These are phyloP conservation scores for Cochlearia excelsa DNA, from an alignment of 345 rosid genomes.

Conservation along the genomic window DNA sequence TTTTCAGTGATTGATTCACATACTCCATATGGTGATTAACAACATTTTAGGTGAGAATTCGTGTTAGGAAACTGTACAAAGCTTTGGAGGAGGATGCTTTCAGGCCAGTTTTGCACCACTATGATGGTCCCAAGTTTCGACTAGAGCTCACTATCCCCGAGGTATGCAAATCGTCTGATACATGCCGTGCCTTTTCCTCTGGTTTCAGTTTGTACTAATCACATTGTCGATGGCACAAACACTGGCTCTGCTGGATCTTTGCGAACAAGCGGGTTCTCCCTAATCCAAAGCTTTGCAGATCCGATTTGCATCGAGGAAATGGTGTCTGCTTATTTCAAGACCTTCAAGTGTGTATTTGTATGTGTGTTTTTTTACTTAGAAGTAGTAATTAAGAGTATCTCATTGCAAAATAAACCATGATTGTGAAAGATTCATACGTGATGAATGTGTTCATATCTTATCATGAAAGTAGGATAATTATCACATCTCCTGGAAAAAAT, in stretches of 20 bases:
- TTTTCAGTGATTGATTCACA: background rate
- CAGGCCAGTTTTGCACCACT: constrained; percentile 94
- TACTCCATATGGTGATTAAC: constrained; percentile 24
- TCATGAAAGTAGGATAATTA: constrained; percentile 21
- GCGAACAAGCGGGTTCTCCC: constrained; percentile 73
- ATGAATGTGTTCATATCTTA: constrained; percentile 20
- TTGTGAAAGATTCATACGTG: constrained; percentile 13
- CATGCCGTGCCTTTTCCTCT: background rate
- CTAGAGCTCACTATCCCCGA: constrained; percentile 98
- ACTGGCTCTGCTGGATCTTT: constrained; percentile 79
- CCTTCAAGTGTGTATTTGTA: constrained; percentile 26
- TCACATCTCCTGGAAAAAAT: constrained; percentile 19
- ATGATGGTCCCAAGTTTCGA: constrained; percentile 94
- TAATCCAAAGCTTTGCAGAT: constrained; percentile 35
- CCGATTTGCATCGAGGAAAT: background rate
- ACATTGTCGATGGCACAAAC: constrained; percentile 52
- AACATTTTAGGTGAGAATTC: constrained; percentile 61
- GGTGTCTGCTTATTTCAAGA: constrained; percentile 18
- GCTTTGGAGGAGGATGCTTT: constrained; percentile 97
- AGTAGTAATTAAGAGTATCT: constrained; percentile 18
- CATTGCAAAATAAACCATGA: constrained; percentile 22
- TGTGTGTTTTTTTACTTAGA: constrained; percentile 20
- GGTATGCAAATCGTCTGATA: constrained; percentile 42
- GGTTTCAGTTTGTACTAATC: background rate
- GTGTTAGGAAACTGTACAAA: constrained; percentile 80